Percentiles rank a stretch among this genome's conserved stretches.
Evolutionary conservation across 1,139 yeast species (phyloP).

Genomic region (Sugiyamaella japonica): DNA sequence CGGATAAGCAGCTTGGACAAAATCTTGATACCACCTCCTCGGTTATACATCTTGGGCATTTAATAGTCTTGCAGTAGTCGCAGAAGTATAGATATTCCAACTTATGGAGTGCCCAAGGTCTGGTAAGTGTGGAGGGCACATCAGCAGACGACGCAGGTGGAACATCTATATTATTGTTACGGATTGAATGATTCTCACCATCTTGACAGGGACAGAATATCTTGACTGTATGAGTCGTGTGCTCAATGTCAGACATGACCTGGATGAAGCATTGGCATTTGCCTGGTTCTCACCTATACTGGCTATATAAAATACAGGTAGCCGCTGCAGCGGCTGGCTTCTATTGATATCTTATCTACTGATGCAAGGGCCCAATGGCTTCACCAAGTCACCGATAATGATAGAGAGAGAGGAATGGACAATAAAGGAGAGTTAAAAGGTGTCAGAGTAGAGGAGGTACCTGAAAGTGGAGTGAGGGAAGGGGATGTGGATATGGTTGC

Average conservation of each 20-base stretch:
- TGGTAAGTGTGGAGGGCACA: slow-evolving; percentile 20
- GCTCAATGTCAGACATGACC: neutral
- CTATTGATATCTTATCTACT: neutral
- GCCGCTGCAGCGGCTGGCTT: slow-evolving; percentile 3
- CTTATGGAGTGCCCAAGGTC: slow-evolving; percentile 19
- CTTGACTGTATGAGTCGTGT: slow-evolving; percentile 3
- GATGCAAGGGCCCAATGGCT: too few species aligned
- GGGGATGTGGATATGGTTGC: neutral
- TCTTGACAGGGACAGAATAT: slow-evolving; percentile 26
- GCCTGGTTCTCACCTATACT: neutral
- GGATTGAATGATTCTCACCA: neutral
- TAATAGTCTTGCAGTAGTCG: slow-evolving; percentile 30
- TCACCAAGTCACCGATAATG: neutral
- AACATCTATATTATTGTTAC: slow-evolving; percentile 8
- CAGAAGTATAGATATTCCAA: slow-evolving; percentile 34
- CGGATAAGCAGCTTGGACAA: slow-evolving; percentile 36
- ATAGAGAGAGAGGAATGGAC: neutral
- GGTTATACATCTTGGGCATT: slow-evolving; percentile 34
- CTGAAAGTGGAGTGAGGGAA: neutral
- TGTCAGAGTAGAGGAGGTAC: neutral
- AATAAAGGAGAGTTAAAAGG: neutral
- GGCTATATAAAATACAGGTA: neutral
- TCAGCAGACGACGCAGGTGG: neutral
- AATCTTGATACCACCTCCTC: slow-evolving; percentile 32
- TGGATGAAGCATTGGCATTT: neutral